Evolutionary conservation across 2,329 filamentous ascomycete genomes (phyloP), one percentile per base, ranked within the genome.

Genomic region (Didymella lethalis): DNA sequence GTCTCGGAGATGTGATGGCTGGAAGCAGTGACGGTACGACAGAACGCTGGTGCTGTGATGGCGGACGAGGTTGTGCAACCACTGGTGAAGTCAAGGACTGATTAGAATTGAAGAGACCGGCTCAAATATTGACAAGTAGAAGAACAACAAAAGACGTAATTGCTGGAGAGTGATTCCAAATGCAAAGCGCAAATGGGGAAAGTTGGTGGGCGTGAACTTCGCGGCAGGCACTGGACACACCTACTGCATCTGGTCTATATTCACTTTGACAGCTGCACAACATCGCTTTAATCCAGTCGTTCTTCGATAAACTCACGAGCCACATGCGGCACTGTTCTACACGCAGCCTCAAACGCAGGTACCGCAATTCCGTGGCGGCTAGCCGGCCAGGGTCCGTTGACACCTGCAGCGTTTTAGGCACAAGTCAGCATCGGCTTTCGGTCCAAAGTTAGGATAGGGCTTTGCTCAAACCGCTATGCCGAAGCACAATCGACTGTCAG

Each of bases 321-420:
- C 64, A 70, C 62, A 57, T 64, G 48, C 61, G 66, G 60, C 63
- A 63, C 70, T 62, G 63, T 64, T 67, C 65, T 67, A 72, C 64
- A 70, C 69, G 69, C 69, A 72, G 68, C 66, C 68, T 75, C 75
- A 75, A 74, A 76, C 72, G 49, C 64, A 67, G 59, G 61, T 56
- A 69, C 62, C 46, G 50, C 65, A 65, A 64, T 61, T 70, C 64
- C 68, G 66, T 70, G 62, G 68, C 72, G 71, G 68, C 69, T 75
- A 74, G 63, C 67, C 65, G 64, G 60, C 61, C 58, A 63, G 57
- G 53, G 65, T 59, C 48, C 56, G 54, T 66, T 73, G 68, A 75
- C 65, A 74, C 71, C 64, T 57, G 49, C 58, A 50, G 60, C 68
- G 75, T 77, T 63, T 73, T 64, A 75, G 60, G 56, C 58, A 60